These are phyloP conservation scores for Moesziomyces parantarcticus DNA, from an alignment of 1,284 basidiomycete species.

Conservation along the genomic window DNA sequence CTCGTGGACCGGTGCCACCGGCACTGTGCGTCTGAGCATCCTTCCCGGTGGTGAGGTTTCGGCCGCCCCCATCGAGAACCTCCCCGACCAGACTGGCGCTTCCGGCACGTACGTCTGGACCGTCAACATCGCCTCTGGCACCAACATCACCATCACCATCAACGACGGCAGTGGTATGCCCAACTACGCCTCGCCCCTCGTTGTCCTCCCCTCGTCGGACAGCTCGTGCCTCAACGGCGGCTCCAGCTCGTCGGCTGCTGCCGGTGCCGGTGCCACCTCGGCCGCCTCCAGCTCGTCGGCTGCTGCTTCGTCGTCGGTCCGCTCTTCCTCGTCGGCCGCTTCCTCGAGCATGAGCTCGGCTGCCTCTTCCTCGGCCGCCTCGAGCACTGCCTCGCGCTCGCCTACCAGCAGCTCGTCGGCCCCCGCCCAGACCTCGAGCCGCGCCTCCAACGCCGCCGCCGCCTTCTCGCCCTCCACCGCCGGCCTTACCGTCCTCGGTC, in stretches of 20 bases:
- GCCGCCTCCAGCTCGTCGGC: slow-evolving; percentile 10
- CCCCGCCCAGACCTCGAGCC: slow-evolving; percentile 13
- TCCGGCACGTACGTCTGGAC: slow-evolving; percentile 60
- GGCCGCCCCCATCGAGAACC: slow-evolving; percentile 46
- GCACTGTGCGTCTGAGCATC: slow-evolving; percentile 37
- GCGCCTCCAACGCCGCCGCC: slow-evolving; percentile 27
- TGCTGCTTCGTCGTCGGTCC: slow-evolving; percentile 13
- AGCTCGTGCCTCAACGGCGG: slow-evolving; percentile 40
- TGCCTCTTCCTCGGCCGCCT: slow-evolving; percentile 14
- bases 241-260: slow-evolving; percentile 12
- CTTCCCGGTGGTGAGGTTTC: slow-evolving; percentile 46
- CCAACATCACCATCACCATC: slow-evolving; percentile 62
- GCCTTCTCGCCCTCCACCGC: slow-evolving; percentile 47
- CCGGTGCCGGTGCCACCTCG: slow-evolving; percentile 7
- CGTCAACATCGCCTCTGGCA: slow-evolving; percentile 63
- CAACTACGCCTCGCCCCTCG: slow-evolving; percentile 47
- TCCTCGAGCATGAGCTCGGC: slow-evolving; percentile 7
- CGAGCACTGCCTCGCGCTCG: slow-evolving; percentile 6
- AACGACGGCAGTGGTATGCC: slow-evolving; percentile 56
- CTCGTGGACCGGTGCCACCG: slow-evolving; percentile 35
- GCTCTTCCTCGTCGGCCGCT: slow-evolving; percentile 11
- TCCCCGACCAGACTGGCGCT: slow-evolving; percentile 52
- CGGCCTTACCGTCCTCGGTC: slow-evolving; percentile 40
- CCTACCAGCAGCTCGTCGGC: slow-evolving; percentile 10
- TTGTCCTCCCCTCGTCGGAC: slow-evolving; percentile 33